Percentiles rank a stretch among this genome's conserved stretches.
These are phyloP conservation scores for Triticum monococcum DNA, from an alignment of 176 grass and related monocot species.

Conservation along the genomic window DNA sequence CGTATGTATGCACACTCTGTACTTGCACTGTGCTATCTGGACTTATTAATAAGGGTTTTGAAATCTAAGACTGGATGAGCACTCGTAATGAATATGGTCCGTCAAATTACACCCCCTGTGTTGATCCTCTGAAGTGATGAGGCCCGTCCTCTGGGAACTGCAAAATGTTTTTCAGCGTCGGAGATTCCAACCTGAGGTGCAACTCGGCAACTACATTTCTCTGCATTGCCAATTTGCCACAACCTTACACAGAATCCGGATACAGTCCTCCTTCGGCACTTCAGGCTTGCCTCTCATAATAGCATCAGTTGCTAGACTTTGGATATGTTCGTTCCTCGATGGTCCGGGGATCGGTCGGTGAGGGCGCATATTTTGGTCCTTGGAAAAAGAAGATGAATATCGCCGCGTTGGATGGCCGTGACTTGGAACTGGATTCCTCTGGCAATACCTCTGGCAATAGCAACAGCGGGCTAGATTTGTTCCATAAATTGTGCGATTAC, in stretches of 20 bases:
- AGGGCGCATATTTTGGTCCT: conserved; percentile 35
- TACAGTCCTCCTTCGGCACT: background rate
- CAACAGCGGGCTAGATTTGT: conserved; percentile 2
- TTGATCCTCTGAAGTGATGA: no score
- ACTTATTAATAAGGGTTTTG: background rate
- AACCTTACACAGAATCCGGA: background rate
- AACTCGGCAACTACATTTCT: background rate
- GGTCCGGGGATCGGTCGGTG: conserved; percentile 9
- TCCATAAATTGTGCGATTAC: background rate
- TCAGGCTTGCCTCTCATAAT: background rate
- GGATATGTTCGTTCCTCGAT: background rate
- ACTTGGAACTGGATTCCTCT: conserved; percentile 38
- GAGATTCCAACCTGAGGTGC: background rate
- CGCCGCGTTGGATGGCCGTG: conserved; percentile 6
- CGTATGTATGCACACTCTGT: background rate
- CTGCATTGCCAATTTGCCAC: background rate
- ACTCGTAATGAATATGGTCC: no score
- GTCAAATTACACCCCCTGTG: no score
- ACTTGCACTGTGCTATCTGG: background rate
- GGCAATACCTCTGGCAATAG: conserved; percentile 15
- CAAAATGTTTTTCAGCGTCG: no score
- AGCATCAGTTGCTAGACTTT: background rate
- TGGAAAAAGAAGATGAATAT: conserved; percentile 6
- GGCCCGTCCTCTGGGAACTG: no score
- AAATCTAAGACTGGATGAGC: no score